Conservation (phyloP, 1,139 yeast species). For the Zygosaccharomyces sapae region DNA sequence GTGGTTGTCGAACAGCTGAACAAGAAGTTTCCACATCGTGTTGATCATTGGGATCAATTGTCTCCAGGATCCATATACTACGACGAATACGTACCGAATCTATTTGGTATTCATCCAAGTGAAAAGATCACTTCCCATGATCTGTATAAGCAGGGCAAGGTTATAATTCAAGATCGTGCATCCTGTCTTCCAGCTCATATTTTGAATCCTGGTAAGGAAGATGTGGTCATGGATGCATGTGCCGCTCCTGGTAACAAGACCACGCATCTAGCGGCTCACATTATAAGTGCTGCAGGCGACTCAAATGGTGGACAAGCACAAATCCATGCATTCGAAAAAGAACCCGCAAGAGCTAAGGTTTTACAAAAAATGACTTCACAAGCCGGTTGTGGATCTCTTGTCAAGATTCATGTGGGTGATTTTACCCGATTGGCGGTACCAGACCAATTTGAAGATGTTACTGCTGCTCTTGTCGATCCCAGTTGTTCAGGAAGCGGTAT, state of each 20-base stretch:
- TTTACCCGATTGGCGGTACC: slow-evolving; percentile 64
- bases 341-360: slow-evolving; percentile 64
- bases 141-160: slow-evolving; percentile 66
- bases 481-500: slow-evolving; percentile 98
- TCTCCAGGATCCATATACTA: slow-evolving; percentile 60
- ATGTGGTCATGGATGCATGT: slow-evolving; percentile 79
- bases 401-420: slow-evolving; percentile 72
- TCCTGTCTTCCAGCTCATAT: slow-evolving; percentile 95
- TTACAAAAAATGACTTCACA: slow-evolving; percentile 70
- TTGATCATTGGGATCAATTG: slow-evolving; percentile 46
- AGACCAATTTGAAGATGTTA: slow-evolving; percentile 55
- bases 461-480: slow-evolving; percentile 89
- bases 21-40: slow-evolving; percentile 32
- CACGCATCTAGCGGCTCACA: slow-evolving; percentile 76
- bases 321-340: slow-evolving; percentile 85
- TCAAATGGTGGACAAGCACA: slow-evolving; percentile 12
- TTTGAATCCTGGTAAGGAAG: slow-evolving; percentile 52
- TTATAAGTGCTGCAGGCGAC: slow-evolving; percentile 28
- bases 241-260: slow-evolving; percentile 99
- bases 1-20: slow-evolving; percentile 44
- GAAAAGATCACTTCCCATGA: slow-evolving; percentile 61
- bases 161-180: slow-evolving; percentile 92
- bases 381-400: slow-evolving; percentile 58
- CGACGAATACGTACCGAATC: slow-evolving; percentile 66
- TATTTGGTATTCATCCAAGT: slow-evolving; percentile 77